These are phyloP conservation scores for Lactarius akahatsu DNA, from an alignment of 768 basidiomycete genomes.

Conservation along the genomic window DNA sequence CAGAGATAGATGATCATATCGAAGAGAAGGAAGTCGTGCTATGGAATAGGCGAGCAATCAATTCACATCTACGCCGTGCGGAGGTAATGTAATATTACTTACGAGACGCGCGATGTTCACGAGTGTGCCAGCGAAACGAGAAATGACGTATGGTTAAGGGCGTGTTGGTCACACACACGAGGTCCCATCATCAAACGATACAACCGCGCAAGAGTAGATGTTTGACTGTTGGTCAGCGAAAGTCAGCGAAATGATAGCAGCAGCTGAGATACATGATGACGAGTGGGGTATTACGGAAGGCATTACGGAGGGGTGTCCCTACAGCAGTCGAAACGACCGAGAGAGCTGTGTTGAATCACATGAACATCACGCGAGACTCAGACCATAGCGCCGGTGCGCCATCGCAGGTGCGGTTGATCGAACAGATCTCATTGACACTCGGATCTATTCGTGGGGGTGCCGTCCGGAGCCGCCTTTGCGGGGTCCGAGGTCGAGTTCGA, in stretches of 20 bases:
- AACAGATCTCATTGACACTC: background rate
- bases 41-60: background rate
- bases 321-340: background rate
- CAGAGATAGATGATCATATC: conserved; percentile 10
- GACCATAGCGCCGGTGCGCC: background rate
- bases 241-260: background rate
- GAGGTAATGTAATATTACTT: background rate
- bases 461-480: background rate
- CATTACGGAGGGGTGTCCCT: background rate
- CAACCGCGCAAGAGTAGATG: background rate
- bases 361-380: background rate
- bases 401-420: background rate
- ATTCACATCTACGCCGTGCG: background rate
- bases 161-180: background rate
- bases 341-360: background rate
- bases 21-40: background rate
- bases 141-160: background rate
- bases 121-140: conserved; percentile 1
- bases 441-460: background rate
- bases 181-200: background rate
- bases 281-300: background rate
- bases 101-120: background rate
- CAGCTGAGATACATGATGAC: background rate
- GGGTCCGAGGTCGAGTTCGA: background rate
- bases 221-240: background rate